Evolutionary conservation across 2,329 filamentous ascomycete species (phyloP).

Genomic region (Fusarium acutatum): DNA sequence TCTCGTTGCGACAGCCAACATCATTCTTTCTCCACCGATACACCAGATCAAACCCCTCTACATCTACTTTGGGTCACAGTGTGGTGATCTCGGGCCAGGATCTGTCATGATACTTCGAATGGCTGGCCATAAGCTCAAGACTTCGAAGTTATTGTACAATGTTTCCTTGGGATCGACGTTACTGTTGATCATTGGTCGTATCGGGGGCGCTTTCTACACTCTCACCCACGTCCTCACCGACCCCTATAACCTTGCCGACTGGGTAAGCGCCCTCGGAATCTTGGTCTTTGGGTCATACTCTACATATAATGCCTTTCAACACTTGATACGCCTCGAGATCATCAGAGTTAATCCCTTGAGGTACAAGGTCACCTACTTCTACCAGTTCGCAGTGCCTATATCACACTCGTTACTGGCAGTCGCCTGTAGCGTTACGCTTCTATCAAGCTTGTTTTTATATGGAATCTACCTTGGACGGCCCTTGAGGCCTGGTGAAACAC

Average conservation of each 20-base stretch:
- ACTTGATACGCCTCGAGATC: constrained; percentile 29
- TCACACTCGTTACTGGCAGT: constrained; percentile 30
- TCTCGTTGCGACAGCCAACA: constrained; percentile 32
- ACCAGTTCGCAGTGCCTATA: constrained; percentile 10
- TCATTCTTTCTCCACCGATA: constrained; percentile 30
- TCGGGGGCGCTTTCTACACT: constrained; percentile 26
- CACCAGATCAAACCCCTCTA: constrained; percentile 41
- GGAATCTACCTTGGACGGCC: constrained; percentile 23
- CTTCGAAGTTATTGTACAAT: constrained; percentile 24
- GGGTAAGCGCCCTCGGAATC: constrained; percentile 31
- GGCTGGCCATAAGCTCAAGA: constrained; percentile 17
- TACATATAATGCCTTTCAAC: constrained; percentile 10
- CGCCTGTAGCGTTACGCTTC: constrained; percentile 14
- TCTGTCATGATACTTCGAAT: constrained; percentile 31
- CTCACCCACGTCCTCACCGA: constrained; percentile 29
- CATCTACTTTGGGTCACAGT: constrained; percentile 38
- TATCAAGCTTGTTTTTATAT: constrained; percentile 31
- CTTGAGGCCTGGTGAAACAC: constrained; percentile 6
- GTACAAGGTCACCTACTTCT: constrained; percentile 14
- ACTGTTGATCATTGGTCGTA: constrained; percentile 20
- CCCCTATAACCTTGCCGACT: constrained; percentile 32
- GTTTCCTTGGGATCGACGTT: constrained; percentile 21
- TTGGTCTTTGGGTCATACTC: constrained; percentile 38
- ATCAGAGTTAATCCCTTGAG: constrained; percentile 11
- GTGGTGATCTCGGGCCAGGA: constrained; percentile 36